These are phyloP conservation scores for Xerocomellus intermedius DNA, from an alignment of 768 basidiomycete species.

Conservation along the genomic window DNA sequence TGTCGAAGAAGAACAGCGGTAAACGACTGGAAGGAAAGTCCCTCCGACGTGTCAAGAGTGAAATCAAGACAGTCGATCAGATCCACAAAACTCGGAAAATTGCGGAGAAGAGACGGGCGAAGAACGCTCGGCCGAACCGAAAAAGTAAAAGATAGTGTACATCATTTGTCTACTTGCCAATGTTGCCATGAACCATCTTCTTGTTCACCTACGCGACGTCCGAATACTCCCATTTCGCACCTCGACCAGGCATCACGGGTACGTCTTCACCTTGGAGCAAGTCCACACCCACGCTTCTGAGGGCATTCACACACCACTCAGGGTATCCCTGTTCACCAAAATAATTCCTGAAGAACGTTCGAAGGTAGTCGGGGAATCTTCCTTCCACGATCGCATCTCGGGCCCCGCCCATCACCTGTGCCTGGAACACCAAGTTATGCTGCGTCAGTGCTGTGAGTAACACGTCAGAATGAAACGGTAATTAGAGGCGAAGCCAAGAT, in stretches of 20 bases:
- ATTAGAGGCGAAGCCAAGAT: constrained; percentile 22
- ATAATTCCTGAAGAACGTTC: constrained; percentile 72
- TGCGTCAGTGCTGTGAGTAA: constrained; percentile 62
- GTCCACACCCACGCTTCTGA: constrained; percentile 81
- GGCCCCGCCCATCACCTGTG: constrained; percentile 82
- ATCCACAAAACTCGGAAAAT: constrained; percentile 75
- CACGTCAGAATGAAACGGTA: constrained; percentile 16
- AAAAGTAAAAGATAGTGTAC: constrained; percentile 29
- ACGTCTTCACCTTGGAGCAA: constrained; percentile 55
- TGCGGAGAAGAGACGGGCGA: constrained; percentile 64
- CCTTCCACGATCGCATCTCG: constrained; percentile 78
- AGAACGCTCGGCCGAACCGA: constrained; percentile 73
- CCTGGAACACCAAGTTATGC: constrained; percentile 86
- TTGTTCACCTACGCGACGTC: constrained; percentile 28
- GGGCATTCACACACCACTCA: constrained; percentile 84
- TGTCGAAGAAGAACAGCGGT: constrained; percentile 30
- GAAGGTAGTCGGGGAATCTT: constrained; percentile 75
- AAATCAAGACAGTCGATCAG: constrained; percentile 85
- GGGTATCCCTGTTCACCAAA: constrained; percentile 80
- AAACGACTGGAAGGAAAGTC: constrained; percentile 60
- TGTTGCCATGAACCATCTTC: not conserved
- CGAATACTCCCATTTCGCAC: constrained; percentile 82
- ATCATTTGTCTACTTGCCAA: constrained; percentile 2
- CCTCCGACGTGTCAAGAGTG: constrained; percentile 65
- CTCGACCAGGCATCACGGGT: constrained; percentile 57